Conservation (phyloP, 805 yeast genomes). For the Suhomyces tanzawaensis region DNA sequence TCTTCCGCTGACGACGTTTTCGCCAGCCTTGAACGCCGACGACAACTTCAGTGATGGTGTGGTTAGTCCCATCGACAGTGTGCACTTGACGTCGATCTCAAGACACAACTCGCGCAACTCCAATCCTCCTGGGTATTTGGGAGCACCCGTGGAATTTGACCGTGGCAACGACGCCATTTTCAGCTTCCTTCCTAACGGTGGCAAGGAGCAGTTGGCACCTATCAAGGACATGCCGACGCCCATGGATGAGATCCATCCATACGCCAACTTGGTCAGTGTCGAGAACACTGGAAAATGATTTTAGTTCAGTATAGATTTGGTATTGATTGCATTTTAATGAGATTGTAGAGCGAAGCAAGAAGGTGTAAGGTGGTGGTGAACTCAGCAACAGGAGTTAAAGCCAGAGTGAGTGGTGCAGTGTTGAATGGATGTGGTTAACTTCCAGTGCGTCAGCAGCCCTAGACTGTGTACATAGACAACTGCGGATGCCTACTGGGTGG, state of each 20-base stretch:
- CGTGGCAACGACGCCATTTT: background rate
- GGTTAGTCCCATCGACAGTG: constrained; percentile 8
- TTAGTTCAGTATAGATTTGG: too few relatives aligned
- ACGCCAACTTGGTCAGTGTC: constrained; percentile 10
- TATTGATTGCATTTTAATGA: too few relatives aligned
- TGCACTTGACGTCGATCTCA: too few relatives aligned
- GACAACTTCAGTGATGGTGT: constrained; percentile 8
- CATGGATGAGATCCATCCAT: constrained; percentile 19
- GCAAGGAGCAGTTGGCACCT: constrained; percentile 16
- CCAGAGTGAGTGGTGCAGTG: too few relatives aligned
- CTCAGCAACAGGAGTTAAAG: too few relatives aligned
- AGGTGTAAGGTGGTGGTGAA: too few relatives aligned
- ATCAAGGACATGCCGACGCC: constrained; percentile 28
- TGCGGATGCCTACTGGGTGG: too few relatives aligned
- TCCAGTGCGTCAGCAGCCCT: too few relatives aligned
- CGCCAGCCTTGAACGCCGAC: constrained; percentile 1
- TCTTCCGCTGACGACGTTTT: constrained; percentile 1
- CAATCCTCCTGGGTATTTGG: constrained; percentile 1
- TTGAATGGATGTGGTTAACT: too few relatives aligned
- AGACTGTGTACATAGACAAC: too few relatives aligned
- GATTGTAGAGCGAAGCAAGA: too few relatives aligned
- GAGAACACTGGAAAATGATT: constrained; percentile 1
- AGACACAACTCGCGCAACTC: too few relatives aligned
- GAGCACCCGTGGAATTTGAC: background rate
- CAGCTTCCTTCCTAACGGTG: background rate